Evolutionary conservation across 345 rosid species (phyloP), one percentile per base, ranked within the genome.

Genomic region (Ceriops tagal): DNA sequence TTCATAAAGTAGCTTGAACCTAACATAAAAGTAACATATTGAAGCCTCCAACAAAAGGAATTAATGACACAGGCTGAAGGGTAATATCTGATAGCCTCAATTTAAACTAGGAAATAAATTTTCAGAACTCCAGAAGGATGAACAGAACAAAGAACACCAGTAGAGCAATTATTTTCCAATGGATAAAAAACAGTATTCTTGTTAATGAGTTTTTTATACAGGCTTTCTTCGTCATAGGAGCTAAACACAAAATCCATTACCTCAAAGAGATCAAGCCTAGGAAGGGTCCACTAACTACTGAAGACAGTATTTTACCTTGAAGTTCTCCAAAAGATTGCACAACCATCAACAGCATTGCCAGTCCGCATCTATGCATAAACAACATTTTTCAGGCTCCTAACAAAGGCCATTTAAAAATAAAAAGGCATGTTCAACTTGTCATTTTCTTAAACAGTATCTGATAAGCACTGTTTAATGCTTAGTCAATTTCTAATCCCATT

Each of bases 271-370:
- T 57, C 24, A 57, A 53, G 47, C 9, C 28, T 55, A 55, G 24
- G 28, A 30, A 34, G 53, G 28, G 31, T 22, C 51, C 61, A 35
- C 21, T 6, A 67, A 13, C 13, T 21, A 55, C 2, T 8, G 11
- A 22, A 55, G 10, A 26, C 28, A 55, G 27, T 16, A 49, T 49
- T 56, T 64, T 65, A 89, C 99, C 92, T 89, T 58, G 92, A 88
- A 22, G 86, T 73, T 78, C 84, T 89, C 99, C 99, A 95, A 84
- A 95, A 95, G 61, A 92, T 76, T 68, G 99, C 97, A 87, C 99
- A 95, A 31, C 99, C 99, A 76, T 95, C 99, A 80, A 92, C 68
- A 27, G 99, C 92, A 62, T 75, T 82, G 65, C 97, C 97, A 46
- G 97, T 95, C 71, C 99, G 88, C 99, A 95, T 92, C 99, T 95